Base-by-base conservation (phyloP, 164 flowering plant species). In the Protea cynaroides region DNA sequence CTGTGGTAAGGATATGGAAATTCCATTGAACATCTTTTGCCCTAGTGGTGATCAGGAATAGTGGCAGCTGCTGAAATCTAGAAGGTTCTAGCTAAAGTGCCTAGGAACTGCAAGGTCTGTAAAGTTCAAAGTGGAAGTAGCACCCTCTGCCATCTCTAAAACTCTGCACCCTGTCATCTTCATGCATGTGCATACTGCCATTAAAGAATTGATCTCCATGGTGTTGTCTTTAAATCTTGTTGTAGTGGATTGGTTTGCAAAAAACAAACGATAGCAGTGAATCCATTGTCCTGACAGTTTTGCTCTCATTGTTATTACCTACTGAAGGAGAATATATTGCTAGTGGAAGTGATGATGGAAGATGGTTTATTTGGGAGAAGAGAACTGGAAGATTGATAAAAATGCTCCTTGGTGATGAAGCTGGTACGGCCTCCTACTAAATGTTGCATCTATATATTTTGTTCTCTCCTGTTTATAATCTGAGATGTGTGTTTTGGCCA, bases 321-420 rank as follows among this genome's bases (percentile, higher is more conserved):
- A 14, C 54, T 65, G 29, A 71, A 94, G 99, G 99, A 66, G 92
- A 86, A 50, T 94, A 76, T 79, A 62, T 94, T 69, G 97, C 97
- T 19, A 86, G 96, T 69, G 97, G 99, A 70, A 94, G 99, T 80
- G 99, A 94, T 83, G 97, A 94, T 81, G 99, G 99, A 53, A 82
- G 92, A 75, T 94, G 97, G 97, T 94, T 94, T 78, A 88, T 94
- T 49, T 94, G 99, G 99, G 97, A 94, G 70, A 94, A 91, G 72
- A 79, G 60, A 69, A 89, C 97, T 43, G 99, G 96, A 44, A 85
- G 97, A 72, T 74, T 94, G 59, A 74, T 94, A n/a, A 94, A 91
- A 78, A 78, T 91, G 87, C 96, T 94, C 70, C 75, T 76, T 63
- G 99, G 99, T 54, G 99, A 94, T 88, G 90, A 80, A 70, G 73